Evolutionary conservation across 306 rosid genomes (phyloP), one percentile per base, ranked within the genome.

Genomic region (Sesbania bispinosa): DNA sequence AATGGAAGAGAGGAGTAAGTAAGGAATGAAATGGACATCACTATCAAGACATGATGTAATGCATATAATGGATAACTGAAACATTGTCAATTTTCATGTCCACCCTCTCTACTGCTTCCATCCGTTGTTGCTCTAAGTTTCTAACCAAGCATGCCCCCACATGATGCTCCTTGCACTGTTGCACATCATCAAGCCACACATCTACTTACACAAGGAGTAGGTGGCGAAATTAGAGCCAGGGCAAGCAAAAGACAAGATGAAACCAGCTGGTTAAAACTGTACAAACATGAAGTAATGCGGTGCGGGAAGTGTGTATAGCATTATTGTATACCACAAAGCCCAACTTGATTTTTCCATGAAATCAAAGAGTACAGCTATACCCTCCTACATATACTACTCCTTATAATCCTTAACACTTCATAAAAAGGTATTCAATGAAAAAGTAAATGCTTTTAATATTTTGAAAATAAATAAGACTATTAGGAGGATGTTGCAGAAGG

Each of bases 11-110:
- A 16, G 14, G 70, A 36, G 13, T n/a, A 36, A 24, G 18, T 14
- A 24, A 21, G 58, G 46, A 78, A 47, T 52, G 67, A 55, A 71
- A 62, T 10, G 16, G 30, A 43, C 30, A 79, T 18, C 26, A 10
- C 21, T 60, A 41, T 67, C 47, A 30, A 35, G 45, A 10, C 36
- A 51, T 46, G 16, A 38, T 32, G 45, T 71, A 58, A 10, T 79
- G 57, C 75, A 38, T 41, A 58, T 18, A 23, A 29, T 6, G 11
- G 50, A 77, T 18, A 7, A 29, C 72, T 1, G 2, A 78, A 76
- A 47, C 73, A 47, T 55, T 15, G 38, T 54, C 26, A 33, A 55
- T 24, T 45, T 35, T 61, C 57, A 54, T 41, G 54, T 53, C 59
- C 13, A 48, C 66, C 14, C 50, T 51, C 64, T 77, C 14, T 15